Base-by-base conservation (phyloP, 208 protist species). In the Leishmania tarentolae region DNA sequence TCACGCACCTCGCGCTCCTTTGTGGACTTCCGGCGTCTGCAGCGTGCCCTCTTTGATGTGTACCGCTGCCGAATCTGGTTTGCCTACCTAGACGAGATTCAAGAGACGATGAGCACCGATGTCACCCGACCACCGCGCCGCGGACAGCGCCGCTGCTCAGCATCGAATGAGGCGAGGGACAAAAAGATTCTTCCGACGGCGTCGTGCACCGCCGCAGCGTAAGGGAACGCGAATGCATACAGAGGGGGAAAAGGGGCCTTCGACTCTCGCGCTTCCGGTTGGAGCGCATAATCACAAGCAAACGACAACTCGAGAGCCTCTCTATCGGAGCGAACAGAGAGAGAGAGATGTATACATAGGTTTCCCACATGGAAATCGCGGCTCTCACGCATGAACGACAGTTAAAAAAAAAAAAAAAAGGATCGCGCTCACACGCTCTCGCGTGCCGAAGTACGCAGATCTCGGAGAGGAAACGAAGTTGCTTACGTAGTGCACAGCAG, bases 11-110 rank as follows among this genome's bases (percentile, higher is more conserved):
- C 85, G 1, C 79, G 86, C 44, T 73, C 81, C 44, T 94, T 92
- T 72, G 83, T 96, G 15, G 93, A 96, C 88, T 96, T 96, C 79
- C 93, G 93, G 28, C 86, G 87, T 63, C 80, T 96, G 50, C 93
- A 96, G 86, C 91, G 93, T 28, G 89, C 86, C 1, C 86, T 88
- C 40, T 96, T 91, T 70, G 89, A 96, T 19, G 84, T 91, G 11
- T 96, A 89, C 83, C 91, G 89, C 70, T 96, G 93, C 87, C 91
- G 93, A 61, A 86, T 96, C 44, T 96, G 93, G 93, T 93, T 93
- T 78, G 85, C 88, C 46, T 96, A 96, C 87, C 79, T 93, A 2
- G 93, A 96, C 76, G 93, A 96, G 81, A 93, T 96, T 56, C 79
- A 86, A 57, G 86, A 90, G 77, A 92, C 89, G 61, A 90, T 89